phyloP scores from a whole-genome alignment of 2,329 filamentous ascomycete species.

The Tolypocladium guangdongense region DNA sequence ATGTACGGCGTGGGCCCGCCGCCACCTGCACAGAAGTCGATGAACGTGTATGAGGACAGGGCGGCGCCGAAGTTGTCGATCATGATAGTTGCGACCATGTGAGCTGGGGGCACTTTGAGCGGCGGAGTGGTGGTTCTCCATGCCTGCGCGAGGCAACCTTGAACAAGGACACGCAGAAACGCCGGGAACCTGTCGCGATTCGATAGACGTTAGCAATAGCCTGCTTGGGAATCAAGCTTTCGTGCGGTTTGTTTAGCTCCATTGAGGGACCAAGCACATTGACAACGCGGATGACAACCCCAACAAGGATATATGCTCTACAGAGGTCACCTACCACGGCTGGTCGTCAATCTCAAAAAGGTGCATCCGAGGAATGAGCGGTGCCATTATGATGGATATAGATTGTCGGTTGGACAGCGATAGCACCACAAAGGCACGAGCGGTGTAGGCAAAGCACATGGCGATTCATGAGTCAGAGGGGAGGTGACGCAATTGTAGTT shows the following conservation, averaged over 20 bases:
- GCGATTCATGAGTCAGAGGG: neutral
- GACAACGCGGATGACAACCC: constrained; percentile 10
- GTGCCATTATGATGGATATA: constrained; percentile 20
- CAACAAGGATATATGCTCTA: neutral
- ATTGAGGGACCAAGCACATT: too few species aligned
- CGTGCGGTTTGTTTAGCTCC: neutral
- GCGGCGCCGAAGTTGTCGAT: constrained; percentile 34
- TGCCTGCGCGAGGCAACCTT: neutral
- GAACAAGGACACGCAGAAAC: neutral
- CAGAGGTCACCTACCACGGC: constrained; percentile 37
- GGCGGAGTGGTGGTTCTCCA: neutral
- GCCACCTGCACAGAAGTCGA: constrained; percentile 68
- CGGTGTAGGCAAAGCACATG: neutral
- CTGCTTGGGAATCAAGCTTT: neutral
- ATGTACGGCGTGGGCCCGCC: constrained; percentile 60
- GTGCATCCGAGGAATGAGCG: constrained; percentile 46
- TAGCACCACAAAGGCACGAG: neutral
- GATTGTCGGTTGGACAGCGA: neutral
- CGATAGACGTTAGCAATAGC: neutral
- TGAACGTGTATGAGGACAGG: constrained; percentile 46
- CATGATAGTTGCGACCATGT: constrained; percentile 48
- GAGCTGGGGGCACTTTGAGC: constrained; percentile 30
- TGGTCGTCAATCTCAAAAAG: constrained; percentile 60
- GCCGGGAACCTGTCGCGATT: neutral
- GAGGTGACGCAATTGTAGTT: neutral